These are phyloP conservation scores for Trichoderma brevicompactum DNA, from an alignment of 2,329 filamentous ascomycete genomes.

Conservation along the genomic window DNA sequence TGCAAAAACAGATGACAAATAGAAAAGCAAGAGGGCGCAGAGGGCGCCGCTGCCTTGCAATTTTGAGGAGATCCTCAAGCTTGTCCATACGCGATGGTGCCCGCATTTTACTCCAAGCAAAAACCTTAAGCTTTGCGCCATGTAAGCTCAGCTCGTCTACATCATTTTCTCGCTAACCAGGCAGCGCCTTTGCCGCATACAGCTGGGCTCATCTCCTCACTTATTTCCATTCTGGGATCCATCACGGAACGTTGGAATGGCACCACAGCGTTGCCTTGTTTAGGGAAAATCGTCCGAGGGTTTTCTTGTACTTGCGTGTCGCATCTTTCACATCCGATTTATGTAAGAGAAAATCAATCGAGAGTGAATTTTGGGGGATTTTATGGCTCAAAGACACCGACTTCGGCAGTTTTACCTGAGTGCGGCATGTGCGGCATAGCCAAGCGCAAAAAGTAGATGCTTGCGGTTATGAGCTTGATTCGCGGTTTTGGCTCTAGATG, in stretches of 20 bases:
- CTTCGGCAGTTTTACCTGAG: not conserved
- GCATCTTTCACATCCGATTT: no score
- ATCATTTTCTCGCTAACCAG: constrained; percentile 11
- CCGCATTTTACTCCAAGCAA: not conserved
- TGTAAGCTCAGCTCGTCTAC: constrained; percentile 14
- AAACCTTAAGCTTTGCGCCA: constrained; percentile 22
- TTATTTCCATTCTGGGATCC: not conserved
- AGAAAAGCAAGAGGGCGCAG: no score
- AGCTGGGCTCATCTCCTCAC: constrained; percentile 9
- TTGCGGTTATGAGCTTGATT: not conserved
- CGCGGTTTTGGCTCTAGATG: not conserved
- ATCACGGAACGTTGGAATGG: not conserved
- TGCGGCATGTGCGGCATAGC: constrained; percentile 16
- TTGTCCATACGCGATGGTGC: not conserved
- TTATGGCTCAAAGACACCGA: not conserved
- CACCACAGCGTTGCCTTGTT: not conserved
- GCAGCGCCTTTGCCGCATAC: constrained; percentile 1
- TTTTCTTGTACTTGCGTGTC: not conserved
- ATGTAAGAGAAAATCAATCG: not conserved
- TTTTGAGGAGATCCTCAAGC: not conserved
- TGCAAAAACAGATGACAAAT: no score
- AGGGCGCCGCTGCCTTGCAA: no score
- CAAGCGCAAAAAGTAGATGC: not conserved
- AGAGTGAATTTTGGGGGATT: not conserved
- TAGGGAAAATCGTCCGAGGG: not conserved